Evolutionary conservation across 345 rosid genomes (phyloP).

Genomic region (Citrus glauca): DNA sequence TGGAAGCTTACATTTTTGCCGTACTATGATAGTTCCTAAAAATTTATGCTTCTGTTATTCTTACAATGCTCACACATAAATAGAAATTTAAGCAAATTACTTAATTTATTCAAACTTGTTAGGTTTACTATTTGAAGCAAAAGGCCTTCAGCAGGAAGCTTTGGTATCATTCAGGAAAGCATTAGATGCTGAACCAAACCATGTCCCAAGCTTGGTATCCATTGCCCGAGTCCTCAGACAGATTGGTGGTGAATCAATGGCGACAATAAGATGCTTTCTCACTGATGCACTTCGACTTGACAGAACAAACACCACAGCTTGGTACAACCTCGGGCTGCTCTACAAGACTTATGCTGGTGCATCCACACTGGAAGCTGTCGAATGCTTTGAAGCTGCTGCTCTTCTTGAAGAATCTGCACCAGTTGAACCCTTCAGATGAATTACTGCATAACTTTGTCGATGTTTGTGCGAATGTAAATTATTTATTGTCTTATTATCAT

Average conservation of each 20-base stretch:
- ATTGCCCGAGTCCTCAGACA: conserved; percentile 43
- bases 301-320: conserved; percentile 48
- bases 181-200: conserved; percentile 46
- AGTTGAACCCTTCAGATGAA: conserved; percentile 58
- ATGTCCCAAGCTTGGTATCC: conserved; percentile 59
- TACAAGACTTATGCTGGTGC: conserved; percentile 35
- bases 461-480: conserved; percentile 7
- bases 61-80: not conserved
- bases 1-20: not conserved
- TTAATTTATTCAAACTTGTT: not conserved
- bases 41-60: not conserved
- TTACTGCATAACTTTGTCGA: not conserved
- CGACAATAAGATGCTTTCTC: conserved; percentile 42
- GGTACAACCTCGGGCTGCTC: conserved; percentile 62
- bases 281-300: conserved; percentile 52
- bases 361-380: conserved; percentile 42
- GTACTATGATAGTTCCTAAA: not conserved
- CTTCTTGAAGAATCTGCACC: conserved; percentile 55
- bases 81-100: not conserved
- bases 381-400: conserved; percentile 61
- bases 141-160: conserved; percentile 49
- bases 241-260: conserved; percentile 31
- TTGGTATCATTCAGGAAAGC: conserved; percentile 43
- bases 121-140: conserved; percentile 47
- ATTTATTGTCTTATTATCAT: not conserved